Base-by-base conservation (phyloP, 1,284 basidiomycete genomes). In the Cryptococcus deneoformans region DNA sequence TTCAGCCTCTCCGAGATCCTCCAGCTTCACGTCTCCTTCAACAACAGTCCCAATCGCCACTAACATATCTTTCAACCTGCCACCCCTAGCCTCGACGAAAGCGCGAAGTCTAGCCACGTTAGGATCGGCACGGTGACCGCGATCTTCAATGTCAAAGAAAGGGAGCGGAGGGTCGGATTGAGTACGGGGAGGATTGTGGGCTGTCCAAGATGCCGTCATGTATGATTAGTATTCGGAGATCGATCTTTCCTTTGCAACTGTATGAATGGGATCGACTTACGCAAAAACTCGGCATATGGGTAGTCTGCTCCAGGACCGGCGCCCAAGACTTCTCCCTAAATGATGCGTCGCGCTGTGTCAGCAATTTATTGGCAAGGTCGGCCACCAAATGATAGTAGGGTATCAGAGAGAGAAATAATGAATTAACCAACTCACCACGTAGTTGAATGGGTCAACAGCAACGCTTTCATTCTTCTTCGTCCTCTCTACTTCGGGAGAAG, bases 71-170 rank as follows among this genome's bases (percentile, higher is more conserved):
- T 70, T 71, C 56, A 79, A 73, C 45, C 68, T 74, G 49, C 75
- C 75, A 58, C 79, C 77, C 63, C 76, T 55, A 1, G 60, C 62
- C 49, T 74, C 62, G 53, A 75, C 71, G 51, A 67, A 70, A 7
- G 66, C 61, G 24, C 74, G 65, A 4, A 77, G 59, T 39, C 72
- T 66, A 4, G 70, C 62, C 35, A 68, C 66, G 38, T 72, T 66
- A 1, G 72, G 69, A 62, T 79, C 76, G 29, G 79, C 80, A 52
- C 70, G 75, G 40, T 82, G 74, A 6, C 82, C 89, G 47, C 87
- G 84, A 58, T 91, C 88, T 35, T 77, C 80, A 16, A 86, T 68
- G 57, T 86, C 83, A 53, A 79, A 77, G 52, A 89, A 79, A 35
- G 87, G 86, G 4, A 74, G 66, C 29, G 68, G 59, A 6, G 72